A percentile compares a stretch with the other conserved stretches of the same genome.
phyloP scores from a whole-genome alignment of 2,329 filamentous ascomycete species.

The Neophaeococcomyces aloes region DNA sequence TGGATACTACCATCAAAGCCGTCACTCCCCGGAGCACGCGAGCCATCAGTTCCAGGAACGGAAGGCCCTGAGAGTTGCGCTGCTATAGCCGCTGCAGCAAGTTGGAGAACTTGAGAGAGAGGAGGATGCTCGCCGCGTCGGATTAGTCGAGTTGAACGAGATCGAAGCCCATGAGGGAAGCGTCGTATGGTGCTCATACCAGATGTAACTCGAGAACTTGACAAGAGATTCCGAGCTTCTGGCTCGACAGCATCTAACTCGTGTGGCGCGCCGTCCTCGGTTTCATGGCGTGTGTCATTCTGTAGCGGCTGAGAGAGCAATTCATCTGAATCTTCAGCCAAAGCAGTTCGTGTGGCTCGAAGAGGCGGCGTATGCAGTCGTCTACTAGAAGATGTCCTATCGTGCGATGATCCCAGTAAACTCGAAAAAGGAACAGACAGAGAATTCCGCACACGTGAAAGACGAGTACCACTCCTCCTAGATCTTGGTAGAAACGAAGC shows the following conservation, averaged over 20 bases:
- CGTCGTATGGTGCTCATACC: constrained; percentile 28
- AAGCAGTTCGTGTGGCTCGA: constrained; percentile 15
- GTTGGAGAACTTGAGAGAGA: constrained; percentile 50
- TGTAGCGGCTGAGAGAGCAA: constrained; percentile 27
- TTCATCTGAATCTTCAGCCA: constrained; percentile 26
- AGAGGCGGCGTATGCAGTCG: constrained; percentile 3
- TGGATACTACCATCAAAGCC: constrained; percentile 53
- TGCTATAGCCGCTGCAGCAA: constrained; percentile 54
- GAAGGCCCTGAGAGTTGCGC: constrained; percentile 54
- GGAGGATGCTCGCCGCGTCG: constrained; percentile 52
- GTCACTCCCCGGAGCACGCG: constrained; percentile 44
- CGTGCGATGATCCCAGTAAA: constrained; percentile 2
- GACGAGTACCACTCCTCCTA: constrained; percentile 18
- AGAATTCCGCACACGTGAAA: constrained; percentile 35
- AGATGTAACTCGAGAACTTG: constrained; percentile 24
- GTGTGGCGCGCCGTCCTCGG: constrained; percentile 30
- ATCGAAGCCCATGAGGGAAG: constrained; percentile 36
- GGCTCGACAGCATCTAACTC: constrained; percentile 35
- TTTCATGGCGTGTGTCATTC: constrained; percentile 32
- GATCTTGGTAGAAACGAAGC: constrained; percentile 16
- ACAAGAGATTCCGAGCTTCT: constrained; percentile 25
- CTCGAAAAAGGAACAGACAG: constrained; percentile 22
- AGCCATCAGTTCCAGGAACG: constrained; percentile 45
- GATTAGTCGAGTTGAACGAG: constrained; percentile 43
- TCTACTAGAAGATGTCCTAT: constrained; percentile 10